A percentile compares a stretch with the other conserved stretches of the same genome.
These are phyloP conservation scores for Ophiosphaerella korrae DNA, from an alignment of 2,329 filamentous ascomycete species.

Conservation along the genomic window DNA sequence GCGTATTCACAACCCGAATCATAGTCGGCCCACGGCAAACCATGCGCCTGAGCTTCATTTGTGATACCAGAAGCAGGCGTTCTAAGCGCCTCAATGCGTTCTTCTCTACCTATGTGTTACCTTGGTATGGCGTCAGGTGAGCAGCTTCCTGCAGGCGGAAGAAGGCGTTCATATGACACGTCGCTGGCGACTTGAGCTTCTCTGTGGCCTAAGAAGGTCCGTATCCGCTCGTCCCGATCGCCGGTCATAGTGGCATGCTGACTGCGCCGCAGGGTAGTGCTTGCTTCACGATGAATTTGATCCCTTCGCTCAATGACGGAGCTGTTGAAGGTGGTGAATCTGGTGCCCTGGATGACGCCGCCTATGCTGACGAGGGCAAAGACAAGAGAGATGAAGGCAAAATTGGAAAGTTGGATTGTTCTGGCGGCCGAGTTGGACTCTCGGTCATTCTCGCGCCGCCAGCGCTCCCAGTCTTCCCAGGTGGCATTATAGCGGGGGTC, in stretches of 20 bases:
- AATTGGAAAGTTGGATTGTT: constrained; percentile 75
- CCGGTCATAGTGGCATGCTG: constrained; percentile 58
- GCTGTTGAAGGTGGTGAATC: constrained; percentile 67
- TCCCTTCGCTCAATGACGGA: constrained; percentile 70
- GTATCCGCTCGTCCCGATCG: constrained; percentile 64
- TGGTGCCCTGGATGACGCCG: constrained; percentile 72
- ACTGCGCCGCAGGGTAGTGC: constrained; percentile 64
- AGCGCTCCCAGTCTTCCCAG: constrained; percentile 94
- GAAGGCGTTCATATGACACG: constrained; percentile 52
- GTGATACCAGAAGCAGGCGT: constrained; percentile 3
- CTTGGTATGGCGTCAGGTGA: constrained; percentile 49
- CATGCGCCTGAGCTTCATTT: constrained; percentile 21
- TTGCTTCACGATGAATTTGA: constrained; percentile 68
- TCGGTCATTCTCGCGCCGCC: constrained; percentile 40
- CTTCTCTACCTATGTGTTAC: constrained; percentile 16
- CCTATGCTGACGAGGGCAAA: constrained; percentile 71
- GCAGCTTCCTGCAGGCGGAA: constrained; percentile 55
- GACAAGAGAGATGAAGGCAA: constrained; percentile 75
- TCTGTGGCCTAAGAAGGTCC: constrained; percentile 70
- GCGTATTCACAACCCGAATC: constrained; percentile 18
- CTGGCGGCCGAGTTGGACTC: constrained; percentile 47
- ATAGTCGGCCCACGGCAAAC: constrained; percentile 26
- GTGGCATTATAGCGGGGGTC: constrained; percentile 76
- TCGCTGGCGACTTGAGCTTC: constrained; percentile 49
- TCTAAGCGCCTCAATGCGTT: constrained; percentile 7